These are phyloP conservation scores for Aspergillus conjunctus DNA, from an alignment of 495 filamentous ascomycete species.

Conservation along the genomic window DNA sequence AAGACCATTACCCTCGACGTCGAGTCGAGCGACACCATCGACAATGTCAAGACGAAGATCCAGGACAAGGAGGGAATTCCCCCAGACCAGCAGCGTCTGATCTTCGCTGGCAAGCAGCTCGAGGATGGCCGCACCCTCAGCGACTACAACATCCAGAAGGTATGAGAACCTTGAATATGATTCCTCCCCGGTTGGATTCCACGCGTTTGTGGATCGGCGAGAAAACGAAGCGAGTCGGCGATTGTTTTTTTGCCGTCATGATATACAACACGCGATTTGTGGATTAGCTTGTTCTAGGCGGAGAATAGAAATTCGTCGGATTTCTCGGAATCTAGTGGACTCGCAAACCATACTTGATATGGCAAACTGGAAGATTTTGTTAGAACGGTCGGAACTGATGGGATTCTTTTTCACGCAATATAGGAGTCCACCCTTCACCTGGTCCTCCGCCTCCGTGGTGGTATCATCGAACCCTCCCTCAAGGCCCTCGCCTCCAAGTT, in stretches of 20 bases:
- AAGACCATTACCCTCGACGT: conserved; percentile 99
- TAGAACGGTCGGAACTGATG: conserved; percentile 28
- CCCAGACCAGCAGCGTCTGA: conserved; percentile 98
- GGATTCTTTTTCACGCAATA: conserved; percentile 27
- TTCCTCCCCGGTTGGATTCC: background rate
- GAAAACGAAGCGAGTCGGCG: too few species aligned
- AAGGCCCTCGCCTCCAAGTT: conserved; percentile 98
- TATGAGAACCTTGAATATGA: conserved; percentile 43
- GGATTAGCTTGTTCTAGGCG: too few species aligned
- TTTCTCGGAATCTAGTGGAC: too few species aligned
- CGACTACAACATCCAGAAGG: conserved; percentile 99
- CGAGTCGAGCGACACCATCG: conserved; percentile 98
- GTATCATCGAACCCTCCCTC: conserved; percentile 98
- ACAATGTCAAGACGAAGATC: conserved; percentile 96
- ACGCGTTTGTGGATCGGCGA: too few species aligned
- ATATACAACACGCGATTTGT: too few species aligned
- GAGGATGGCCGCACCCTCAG: conserved; percentile 98
- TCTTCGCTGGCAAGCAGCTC: conserved; percentile 99
- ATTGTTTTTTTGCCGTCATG: too few species aligned
- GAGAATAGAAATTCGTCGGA: too few species aligned
- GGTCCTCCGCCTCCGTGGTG: conserved; percentile 98
- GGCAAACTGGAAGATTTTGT: background rate
- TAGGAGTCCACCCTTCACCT: conserved; percentile 99
- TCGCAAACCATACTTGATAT: too few species aligned
- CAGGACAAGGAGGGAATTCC: conserved; percentile 99